Evolutionary conservation across 2,329 filamentous ascomycete genomes (phyloP), one percentile per base, ranked within the genome.

Genomic region (Gaeumannomyces sp.): DNA sequence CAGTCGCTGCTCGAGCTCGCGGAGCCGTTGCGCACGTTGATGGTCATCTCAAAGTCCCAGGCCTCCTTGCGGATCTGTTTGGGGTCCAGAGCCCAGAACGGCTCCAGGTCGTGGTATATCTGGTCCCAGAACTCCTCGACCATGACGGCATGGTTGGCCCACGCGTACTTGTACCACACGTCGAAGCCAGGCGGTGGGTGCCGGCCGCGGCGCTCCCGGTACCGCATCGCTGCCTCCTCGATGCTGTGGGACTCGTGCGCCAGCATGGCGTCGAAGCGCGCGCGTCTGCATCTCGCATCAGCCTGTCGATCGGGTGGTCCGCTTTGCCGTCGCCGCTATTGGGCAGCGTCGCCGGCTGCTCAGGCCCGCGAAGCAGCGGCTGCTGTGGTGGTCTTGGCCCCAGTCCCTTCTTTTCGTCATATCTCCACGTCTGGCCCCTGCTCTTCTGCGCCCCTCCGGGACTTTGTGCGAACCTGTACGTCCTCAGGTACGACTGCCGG

Each of bases 101-200:
- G 86, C 60, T 81, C 76, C 64, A 88, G 70, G 71, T 89, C 86
- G 67, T 86, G 81, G 75, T 87, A 85, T 65, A 89, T 85, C 66
- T 85, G 84, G 70, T 87, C 83, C 74, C 87, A 89, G 70, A 85
- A 89, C 64, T 86, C 82, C 70, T 89, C 86, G 56, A 89, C 78
- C 13, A 88, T 77, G 64, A 87, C 73, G n/a, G 83, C 81, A 50
- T 84, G 75, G 59, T 77, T 77, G 31, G 81, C 76, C 27, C 75
- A 69, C 8, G 86, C 85, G 65, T 83, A 85, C 38, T 77, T 73
- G 69, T 84, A 81, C 86, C 86, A 89, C 60, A 79, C 75, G 66
- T 85, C 80, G 70, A 89, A 89, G n/a, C 83, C 84, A 0, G 86
- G 86, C 4, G 86, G 86, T 2, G 85, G 86, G 69, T 88, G 84